Evolutionary conservation across 371 early-diverging fungal species (phyloP).

Genomic region (Sporodiniella umbellata): DNA sequence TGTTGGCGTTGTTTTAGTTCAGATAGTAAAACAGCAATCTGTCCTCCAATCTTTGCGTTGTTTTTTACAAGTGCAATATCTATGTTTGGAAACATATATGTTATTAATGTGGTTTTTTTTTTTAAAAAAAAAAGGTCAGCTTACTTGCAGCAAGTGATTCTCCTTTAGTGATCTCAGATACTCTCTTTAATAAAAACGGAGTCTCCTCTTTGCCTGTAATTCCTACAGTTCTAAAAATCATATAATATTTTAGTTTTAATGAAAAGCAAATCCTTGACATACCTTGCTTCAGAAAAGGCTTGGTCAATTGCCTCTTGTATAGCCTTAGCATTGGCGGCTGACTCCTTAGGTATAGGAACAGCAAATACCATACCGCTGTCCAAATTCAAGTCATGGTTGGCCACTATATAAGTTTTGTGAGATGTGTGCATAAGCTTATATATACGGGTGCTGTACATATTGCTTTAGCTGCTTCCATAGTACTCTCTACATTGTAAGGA

Average conservation of each 20-base stretch:
- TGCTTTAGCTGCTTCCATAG: constrained; percentile 65
- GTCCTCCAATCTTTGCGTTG: constrained; percentile 81
- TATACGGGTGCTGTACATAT: too few species aligned
- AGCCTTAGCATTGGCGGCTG: constrained; percentile 56
- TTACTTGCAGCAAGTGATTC: constrained; percentile 79
- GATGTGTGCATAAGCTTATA: not conserved
- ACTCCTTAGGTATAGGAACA: constrained; percentile 80
- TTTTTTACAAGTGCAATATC: constrained; percentile 90
- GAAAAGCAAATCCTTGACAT: too few species aligned
- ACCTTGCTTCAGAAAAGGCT: constrained; percentile 71
- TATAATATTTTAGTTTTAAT: too few species aligned
- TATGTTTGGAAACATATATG: constrained; percentile 16
- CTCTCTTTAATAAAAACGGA: constrained; percentile 82
- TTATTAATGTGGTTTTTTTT: not conserved
- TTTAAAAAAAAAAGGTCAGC: constrained; percentile 7
- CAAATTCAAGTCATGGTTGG: constrained; percentile 64
- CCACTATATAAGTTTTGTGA: constrained; percentile 29
- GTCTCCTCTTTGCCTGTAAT: constrained; percentile 87
- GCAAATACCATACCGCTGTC: constrained; percentile 84
- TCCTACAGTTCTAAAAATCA: constrained; percentile 49
- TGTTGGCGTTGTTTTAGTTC: constrained; percentile 7
- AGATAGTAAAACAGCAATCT: constrained; percentile 56
- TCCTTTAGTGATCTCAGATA: constrained; percentile 79
- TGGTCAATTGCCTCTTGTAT: constrained; percentile 69
- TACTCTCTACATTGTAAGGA: constrained; percentile 57